phyloP scores from a whole-genome alignment of 257 asterid species.

The Solanum paucissectum region DNA sequence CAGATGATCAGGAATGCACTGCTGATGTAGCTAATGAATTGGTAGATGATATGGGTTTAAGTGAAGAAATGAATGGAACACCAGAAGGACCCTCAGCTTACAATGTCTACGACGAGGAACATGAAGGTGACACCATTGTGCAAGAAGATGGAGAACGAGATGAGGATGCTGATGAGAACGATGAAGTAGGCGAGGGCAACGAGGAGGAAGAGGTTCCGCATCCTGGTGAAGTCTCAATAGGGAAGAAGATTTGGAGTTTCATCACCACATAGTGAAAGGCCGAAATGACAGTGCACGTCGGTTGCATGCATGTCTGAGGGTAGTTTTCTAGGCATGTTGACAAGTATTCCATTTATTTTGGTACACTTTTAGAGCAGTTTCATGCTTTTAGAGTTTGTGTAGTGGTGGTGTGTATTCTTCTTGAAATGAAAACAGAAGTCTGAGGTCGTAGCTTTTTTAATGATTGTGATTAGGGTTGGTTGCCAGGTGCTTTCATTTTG shows the following conservation, averaged over 20 bases:
- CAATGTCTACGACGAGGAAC: conserved; percentile 10
- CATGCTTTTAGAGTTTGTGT: background rate
- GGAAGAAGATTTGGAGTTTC: conserved; percentile 91
- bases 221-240: conserved; percentile 85
- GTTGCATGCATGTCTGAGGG: background rate
- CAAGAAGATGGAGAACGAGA: background rate
- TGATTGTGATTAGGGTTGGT: background rate
- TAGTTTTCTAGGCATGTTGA: background rate
- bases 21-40: conserved; percentile 14
- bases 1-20: conserved; percentile 16
- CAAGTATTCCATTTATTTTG: background rate
- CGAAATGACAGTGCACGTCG: background rate
- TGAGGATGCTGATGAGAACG: conserved; percentile 12
- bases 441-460: background rate
- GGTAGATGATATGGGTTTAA: conserved; percentile 16
- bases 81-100: conserved; percentile 16
- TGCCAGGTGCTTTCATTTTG: background rate
- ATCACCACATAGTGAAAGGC: conserved; percentile 46
- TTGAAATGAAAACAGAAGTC: background rate
- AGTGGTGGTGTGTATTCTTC: background rate
- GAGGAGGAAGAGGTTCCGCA: conserved; percentile 55
- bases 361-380: background rate
- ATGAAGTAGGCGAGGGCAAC: conserved; percentile 24
- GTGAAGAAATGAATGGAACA: conserved; percentile 59
- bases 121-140: background rate